These are phyloP conservation scores for Candida quercuum DNA, from an alignment of 805 yeast genomes.

Conservation along the genomic window DNA sequence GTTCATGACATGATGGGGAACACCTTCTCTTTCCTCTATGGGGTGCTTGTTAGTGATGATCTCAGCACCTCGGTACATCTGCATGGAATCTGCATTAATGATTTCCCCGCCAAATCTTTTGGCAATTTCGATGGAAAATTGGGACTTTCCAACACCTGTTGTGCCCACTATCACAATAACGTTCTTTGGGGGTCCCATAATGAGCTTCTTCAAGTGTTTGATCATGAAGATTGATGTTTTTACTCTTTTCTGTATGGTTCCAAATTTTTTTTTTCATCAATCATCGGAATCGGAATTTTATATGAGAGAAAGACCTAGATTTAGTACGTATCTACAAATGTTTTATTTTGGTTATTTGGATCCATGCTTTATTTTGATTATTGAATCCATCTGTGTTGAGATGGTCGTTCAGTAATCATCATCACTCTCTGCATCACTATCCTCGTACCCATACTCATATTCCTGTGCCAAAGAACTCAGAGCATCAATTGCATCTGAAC, in stretches of 20 bases:
- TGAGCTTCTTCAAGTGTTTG: constrained; percentile 1
- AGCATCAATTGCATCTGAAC: constrained; percentile 48
- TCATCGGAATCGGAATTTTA: neutral
- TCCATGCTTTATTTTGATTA: neutral
- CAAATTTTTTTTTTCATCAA: neutral
- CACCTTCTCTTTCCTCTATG: constrained; percentile 60
- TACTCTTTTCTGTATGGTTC: neutral
- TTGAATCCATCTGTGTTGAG: neutral
- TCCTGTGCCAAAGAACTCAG: constrained; percentile 37
- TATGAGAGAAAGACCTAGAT: too few species aligned
- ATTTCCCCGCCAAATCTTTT: constrained; percentile 76
- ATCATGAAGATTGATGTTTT: constrained; percentile 6
- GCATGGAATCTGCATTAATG: constrained; percentile 97
- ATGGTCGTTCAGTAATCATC: constrained; percentile 31
- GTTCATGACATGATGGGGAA: constrained; percentile 84
- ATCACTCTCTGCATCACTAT: constrained; percentile 31
- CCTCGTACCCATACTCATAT: constrained; percentile 48
- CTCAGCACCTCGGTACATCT: constrained; percentile 70
- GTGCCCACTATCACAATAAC: constrained; percentile 79
- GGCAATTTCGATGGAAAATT: constrained; percentile 76
- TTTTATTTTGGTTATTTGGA: too few species aligned
- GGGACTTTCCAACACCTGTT: constrained; percentile 96
- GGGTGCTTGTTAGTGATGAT: constrained; percentile 94
- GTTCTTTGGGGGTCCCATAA: constrained; percentile 24
- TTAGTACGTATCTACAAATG: too few species aligned